Conservation (phyloP, 1,284 basidiomycete species). For the Limonomyces culmigenus region DNA sequence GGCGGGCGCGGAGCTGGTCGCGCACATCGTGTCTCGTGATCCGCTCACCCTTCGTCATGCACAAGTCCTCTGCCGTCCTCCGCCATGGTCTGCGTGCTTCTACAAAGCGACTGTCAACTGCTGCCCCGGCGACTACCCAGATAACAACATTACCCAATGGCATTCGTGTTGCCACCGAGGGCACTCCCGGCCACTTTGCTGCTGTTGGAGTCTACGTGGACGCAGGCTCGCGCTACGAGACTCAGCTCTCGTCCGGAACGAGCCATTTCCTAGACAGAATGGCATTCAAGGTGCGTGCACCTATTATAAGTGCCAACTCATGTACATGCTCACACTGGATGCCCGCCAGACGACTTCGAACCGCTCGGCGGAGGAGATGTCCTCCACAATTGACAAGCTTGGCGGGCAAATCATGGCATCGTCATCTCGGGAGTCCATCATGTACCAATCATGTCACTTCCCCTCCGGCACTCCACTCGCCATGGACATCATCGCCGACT, state of each 20-base stretch:
- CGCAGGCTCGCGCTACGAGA: conserved; percentile 89
- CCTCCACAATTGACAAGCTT: conserved; percentile 64
- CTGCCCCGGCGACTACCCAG: conserved; percentile 19
- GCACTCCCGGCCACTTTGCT: conserved; percentile 87
- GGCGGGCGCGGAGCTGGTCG: background rate
- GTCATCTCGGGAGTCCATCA: conserved; percentile 86
- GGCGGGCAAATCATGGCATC: conserved; percentile 91
- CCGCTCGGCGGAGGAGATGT: conserved; percentile 63
- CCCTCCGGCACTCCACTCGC: conserved; percentile 71
- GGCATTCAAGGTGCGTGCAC: conserved; percentile 76
- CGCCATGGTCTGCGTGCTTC: conserved; percentile 5
- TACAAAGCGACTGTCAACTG: conserved; percentile 8
- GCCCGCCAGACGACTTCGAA: conserved; percentile 35
- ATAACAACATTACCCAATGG: conserved; percentile 86
- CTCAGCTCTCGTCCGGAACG: conserved; percentile 56
- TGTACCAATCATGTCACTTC: conserved; percentile 97
- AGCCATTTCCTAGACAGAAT: conserved; percentile 90
- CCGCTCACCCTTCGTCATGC: conserved; percentile 3
- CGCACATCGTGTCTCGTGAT: background rate
- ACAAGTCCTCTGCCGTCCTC: conserved; percentile 4
- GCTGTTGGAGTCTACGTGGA: conserved; percentile 90
- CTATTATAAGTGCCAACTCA: background rate
- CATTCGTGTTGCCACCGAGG: conserved; percentile 84
- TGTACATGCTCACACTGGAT: conserved; percentile 3
- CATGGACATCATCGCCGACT: conserved; percentile 82